Percentiles rank a stretch among this genome's conserved stretches.
phyloP scores from a whole-genome alignment of 2,329 filamentous ascomycete species.

The Pyricularia pennisetigena region DNA sequence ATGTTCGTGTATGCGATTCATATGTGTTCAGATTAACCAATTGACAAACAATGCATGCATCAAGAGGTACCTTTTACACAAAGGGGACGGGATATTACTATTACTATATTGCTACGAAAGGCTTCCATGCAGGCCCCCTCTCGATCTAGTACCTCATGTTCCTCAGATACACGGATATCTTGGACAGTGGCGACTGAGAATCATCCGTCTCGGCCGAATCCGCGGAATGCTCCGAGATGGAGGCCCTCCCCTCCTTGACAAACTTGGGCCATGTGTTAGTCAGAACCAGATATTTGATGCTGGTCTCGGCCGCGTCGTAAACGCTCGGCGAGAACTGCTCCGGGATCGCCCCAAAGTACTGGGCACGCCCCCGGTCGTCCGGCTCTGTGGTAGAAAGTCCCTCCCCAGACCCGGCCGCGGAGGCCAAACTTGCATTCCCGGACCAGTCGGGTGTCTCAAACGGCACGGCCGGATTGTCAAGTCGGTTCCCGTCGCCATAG shows the following conservation, averaged over 20 bases:
- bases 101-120: neutral
- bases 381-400: neutral
- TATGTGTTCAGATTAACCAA: no score
- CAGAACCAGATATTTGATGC: conserved; percentile 56
- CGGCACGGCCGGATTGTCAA: neutral
- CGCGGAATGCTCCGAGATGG: neutral
- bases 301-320: conserved; percentile 49
- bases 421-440: neutral
- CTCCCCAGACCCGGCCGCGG: neutral
- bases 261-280: conserved; percentile 60
- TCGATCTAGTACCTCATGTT: neutral
- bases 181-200: neutral
- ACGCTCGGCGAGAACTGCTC: conserved; percentile 34
- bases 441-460: neutral
- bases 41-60: neutral
- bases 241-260: conserved; percentile 22
- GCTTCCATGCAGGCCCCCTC: neutral
- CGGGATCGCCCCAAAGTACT: neutral
- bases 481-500: conserved; percentile 10
- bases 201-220: neutral
- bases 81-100: neutral
- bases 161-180: neutral
- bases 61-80: neutral
- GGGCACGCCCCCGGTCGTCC: neutral
- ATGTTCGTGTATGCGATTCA: no score